Evolutionary conservation across 352 stramenopile species (phyloP), one percentile per base, ranked within the genome.

Genomic region (Globisporangium ultimum): DNA sequence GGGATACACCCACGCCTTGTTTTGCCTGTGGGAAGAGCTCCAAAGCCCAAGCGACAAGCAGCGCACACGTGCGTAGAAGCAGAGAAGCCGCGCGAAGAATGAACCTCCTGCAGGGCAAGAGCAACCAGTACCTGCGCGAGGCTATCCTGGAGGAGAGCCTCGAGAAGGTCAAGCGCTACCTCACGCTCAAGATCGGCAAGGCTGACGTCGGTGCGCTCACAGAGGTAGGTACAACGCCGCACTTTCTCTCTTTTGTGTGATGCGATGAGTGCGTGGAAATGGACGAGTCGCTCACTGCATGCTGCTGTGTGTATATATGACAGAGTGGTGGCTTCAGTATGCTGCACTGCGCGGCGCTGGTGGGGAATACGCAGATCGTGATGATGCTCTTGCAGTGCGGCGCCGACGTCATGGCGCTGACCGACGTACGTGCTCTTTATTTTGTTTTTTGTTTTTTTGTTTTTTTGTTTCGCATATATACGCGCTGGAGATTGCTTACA

Each of bases 21-120:
- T n/a, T n/a, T n/a, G n/a, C n/a, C n/a, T n/a, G n/a, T 14, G 14
- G 38, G 11, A 55, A 10, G n/a, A 48, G 18, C 50, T 45, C 8
- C 9, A n/a, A 20, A 43, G 38, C 13, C 20, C n/a, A 32, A 20
- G 10, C 28, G 9, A 12, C 32, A 12, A 18, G n/a, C n/a, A n/a
- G n/a, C 47, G 13, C 22, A 55, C 4, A 32, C n/a, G 17, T 22
- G 34, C 38, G 24, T 32, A 2, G 24, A 32, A 58, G 41, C 52
- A 58, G 21, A 5, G 18, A 34, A 17, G 13, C 34, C 32, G 54
- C 2, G n/a, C n/a, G n/a, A 40, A 50, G 45, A 50, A 17, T 93
- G 84, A 93, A 93, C 60, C 63, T 93, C 53, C 73, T 93, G 64
- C 81, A 93, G 63, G 78, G 79, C 55, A 93, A 91, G 76, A 93